Evolutionary conservation across 257 asterid species (phyloP).

Genomic region (Leonotis leonurus): DNA sequence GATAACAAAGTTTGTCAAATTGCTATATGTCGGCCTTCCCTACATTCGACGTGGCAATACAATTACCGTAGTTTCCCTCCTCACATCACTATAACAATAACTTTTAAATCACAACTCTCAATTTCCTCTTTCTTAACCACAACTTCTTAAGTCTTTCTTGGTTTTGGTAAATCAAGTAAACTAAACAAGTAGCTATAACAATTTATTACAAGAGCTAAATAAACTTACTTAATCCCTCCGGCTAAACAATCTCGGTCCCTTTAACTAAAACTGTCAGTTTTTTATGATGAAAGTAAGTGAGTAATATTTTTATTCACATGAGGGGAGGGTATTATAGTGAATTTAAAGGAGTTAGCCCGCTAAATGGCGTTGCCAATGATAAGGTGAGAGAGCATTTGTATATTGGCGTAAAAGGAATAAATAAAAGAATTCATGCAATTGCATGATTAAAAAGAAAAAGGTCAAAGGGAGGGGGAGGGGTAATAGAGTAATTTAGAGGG

Average conservation of each 20-base stretch:
- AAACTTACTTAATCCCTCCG: no score
- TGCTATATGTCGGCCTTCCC: conserved; percentile 22
- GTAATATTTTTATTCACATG: no score
- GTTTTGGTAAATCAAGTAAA: no score
- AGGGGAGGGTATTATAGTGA: conserved; percentile 12
- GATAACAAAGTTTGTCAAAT: conserved; percentile 34
- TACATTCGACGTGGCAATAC: conserved; percentile 46
- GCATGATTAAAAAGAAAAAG: conserved; percentile 23
- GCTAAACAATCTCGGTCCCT: no score
- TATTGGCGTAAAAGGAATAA: not conserved
- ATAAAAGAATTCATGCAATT: not conserved
- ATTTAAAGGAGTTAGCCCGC: not conserved
- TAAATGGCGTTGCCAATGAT: conserved; percentile 40
- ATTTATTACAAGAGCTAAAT: no score
- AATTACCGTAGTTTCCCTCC: conserved; percentile 30
- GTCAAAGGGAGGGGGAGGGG: conserved; percentile 45
- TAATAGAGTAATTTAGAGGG: conserved; percentile 8
- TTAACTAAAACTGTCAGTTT: no score
- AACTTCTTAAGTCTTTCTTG: no score
- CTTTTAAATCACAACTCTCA: conserved; percentile 8
- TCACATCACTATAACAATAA: not conserved
- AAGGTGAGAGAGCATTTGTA: conserved; percentile 14
- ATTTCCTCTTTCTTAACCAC: no score
- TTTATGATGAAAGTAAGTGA: no score
- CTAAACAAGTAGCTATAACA: no score